Percentiles rank a stretch among this genome's conserved stretches.
These are phyloP conservation scores for Geotrichum histeridarum DNA, from an alignment of 1,139 yeast species.

Conservation along the genomic window DNA sequence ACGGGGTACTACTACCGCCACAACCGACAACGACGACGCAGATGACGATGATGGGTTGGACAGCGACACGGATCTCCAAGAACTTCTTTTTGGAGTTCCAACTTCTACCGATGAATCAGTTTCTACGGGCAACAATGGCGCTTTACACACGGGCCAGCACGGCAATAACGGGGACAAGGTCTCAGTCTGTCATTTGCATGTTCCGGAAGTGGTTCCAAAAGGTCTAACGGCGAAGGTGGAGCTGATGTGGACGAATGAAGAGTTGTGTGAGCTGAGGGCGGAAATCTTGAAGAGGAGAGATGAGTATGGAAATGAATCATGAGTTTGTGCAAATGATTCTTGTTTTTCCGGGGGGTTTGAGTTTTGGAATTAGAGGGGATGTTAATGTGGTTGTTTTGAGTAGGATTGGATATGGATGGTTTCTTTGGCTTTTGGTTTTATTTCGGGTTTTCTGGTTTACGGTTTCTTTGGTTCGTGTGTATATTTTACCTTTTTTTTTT, in stretches of 20 bases:
- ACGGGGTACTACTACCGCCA: background rate
- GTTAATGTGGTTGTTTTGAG: too few relatives aligned
- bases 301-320: background rate
- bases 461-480: too few relatives aligned
- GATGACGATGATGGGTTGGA: conserved; percentile 3
- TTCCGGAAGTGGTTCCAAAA: background rate
- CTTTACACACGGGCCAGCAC: too few relatives aligned
- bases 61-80: conserved; percentile 15
- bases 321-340: too few relatives aligned
- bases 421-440: too few relatives aligned
- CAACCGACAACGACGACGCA: background rate
- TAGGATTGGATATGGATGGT: too few relatives aligned
- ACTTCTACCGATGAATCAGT: conserved; percentile 15
- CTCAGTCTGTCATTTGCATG: conserved; percentile 7
- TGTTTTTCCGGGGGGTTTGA: too few relatives aligned
- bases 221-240: background rate
- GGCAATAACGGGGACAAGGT: background rate
- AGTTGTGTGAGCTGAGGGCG: background rate
- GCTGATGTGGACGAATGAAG: conserved; percentile 1
- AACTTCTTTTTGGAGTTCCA: conserved; percentile 26
- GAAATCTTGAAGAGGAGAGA: background rate
- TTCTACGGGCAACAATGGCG: background rate
- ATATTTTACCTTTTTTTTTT: too few relatives aligned
- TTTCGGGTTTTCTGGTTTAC: too few relatives aligned
- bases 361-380: too few relatives aligned